Evolutionary conservation across 768 basidiomycete species (phyloP), one percentile per base, ranked within the genome.

Genomic region (Tubosaeta sp.): DNA sequence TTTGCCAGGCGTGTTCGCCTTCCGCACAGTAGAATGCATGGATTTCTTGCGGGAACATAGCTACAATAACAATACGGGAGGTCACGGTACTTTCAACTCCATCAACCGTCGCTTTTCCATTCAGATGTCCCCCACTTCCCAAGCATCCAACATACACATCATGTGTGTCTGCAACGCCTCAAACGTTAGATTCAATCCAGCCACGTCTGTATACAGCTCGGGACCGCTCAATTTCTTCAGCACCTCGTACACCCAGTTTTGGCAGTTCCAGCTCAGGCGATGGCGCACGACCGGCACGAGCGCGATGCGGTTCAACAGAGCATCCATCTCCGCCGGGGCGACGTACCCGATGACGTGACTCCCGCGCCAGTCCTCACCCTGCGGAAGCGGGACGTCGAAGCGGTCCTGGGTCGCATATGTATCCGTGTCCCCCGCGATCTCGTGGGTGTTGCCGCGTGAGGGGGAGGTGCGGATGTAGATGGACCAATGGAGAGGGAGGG

Each of bases 221-320:
- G 38, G 19, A 3, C 36, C 21, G 0, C 54, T 45, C 16, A 64
- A 35, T 24, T 45, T 46, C 25, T 22, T 39, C 35, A 67, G 39
- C 39, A 38, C 52, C 0, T 67, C 66, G n/a, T 55, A 56, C 25
- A 67, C 67, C 66, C 64, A 66, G 11, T 56, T 61, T 42, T 67
- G 66, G 41, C 54, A 59, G 45, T 67, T 60, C 67, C 66, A 69
- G 14, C 27, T 45, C 50, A 46, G 43, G 8, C 54, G 53, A 2
- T 54, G 27, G 2, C 36, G 55, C 12, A 54, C 24, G n/a, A 69
- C 58, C 0, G 51, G 54, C 21, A 58, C 51, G 29, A 51, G 53
- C 4, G 57, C 59, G 19, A 67, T 51, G 0, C 34, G 47, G 6
- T 45, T 51, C 22, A 57, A 24, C 8, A 67, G 27, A 3, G 30